Conservation (phyloP, 331 rosid species). For the Dryas integrifolia region DNA sequence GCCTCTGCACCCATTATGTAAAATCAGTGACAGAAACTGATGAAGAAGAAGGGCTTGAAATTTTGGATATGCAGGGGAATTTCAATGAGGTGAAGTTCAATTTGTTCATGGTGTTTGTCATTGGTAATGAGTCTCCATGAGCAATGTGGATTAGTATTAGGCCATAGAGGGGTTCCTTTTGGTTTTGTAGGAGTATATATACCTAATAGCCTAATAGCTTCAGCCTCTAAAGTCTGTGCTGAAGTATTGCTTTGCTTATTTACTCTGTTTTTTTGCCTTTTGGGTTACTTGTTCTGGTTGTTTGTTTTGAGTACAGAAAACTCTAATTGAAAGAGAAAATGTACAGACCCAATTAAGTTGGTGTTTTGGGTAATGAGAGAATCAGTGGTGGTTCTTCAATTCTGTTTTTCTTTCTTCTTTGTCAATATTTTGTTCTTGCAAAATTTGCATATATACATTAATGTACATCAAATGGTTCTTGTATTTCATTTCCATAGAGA, state of each 20-base stretch:
- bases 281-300: background rate
- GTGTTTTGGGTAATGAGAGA: background rate
- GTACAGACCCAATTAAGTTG: slow-evolving; percentile 24
- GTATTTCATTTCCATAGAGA: no score
- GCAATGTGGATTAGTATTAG: slow-evolving; percentile 35
- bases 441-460: background rate
- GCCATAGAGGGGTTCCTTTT: background rate
- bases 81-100: no score
- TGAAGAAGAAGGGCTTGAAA: no score
- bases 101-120: slow-evolving; percentile 11
- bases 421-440: background rate
- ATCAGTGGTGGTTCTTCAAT: slow-evolving; percentile 20
- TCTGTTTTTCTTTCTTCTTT: background rate
- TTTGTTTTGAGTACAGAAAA: slow-evolving; percentile 17
- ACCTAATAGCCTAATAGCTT: slow-evolving; percentile 7
- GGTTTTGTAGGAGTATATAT: slow-evolving; percentile 23
- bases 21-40: background rate
- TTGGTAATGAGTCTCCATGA: background rate
- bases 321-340: slow-evolving; percentile 17
- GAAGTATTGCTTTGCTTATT: slow-evolving; percentile 16
- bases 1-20: slow-evolving; percentile 42
- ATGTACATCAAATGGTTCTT: background rate
- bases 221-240: slow-evolving; percentile 10
- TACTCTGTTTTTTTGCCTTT: background rate
- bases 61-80: no score